phyloP scores from a whole-genome alignment of 2,329 filamentous ascomycete species.

The Dactylella cylindrospora region DNA sequence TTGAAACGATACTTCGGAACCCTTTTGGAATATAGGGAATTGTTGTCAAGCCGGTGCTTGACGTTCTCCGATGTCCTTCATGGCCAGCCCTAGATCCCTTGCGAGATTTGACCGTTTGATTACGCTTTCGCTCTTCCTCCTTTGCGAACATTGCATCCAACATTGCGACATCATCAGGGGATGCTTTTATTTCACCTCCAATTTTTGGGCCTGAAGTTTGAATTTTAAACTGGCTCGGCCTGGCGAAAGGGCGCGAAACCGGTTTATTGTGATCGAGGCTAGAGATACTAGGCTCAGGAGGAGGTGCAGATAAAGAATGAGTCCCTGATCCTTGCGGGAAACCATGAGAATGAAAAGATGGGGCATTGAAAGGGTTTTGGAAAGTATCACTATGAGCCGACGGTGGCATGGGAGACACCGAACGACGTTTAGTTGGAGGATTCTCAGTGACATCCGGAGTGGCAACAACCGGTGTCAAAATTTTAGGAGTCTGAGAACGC shows the following conservation, averaged over 20 bases:
- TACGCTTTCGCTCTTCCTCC: constrained; percentile 29
- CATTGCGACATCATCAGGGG: constrained; percentile 18
- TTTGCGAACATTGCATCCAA: constrained; percentile 20
- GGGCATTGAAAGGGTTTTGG: constrained; percentile 34
- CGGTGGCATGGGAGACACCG: constrained; percentile 32
- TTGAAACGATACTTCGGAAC: constrained; percentile 36
- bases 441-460: constrained; percentile 28
- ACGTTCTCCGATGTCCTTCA: constrained; percentile 29
- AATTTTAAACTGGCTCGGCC: constrained; percentile 28
- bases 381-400: constrained; percentile 37
- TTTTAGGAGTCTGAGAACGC: constrained; percentile 38
- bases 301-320: constrained; percentile 24
- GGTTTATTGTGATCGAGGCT: not conserved
- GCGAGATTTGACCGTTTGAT: constrained; percentile 13
- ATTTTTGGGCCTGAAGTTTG: constrained; percentile 19
- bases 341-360: constrained; percentile 34
- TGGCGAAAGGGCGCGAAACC: constrained; percentile 28
- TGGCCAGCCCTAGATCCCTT: constrained; percentile 38
- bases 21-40: constrained; percentile 42
- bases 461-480: constrained; percentile 23
- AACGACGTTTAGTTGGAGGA: constrained; percentile 32
- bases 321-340: constrained; percentile 11
- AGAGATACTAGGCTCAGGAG: constrained; percentile 18
- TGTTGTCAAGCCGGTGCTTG: constrained; percentile 27
- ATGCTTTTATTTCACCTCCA: constrained; percentile 19